A percentile compares a stretch with the other conserved stretches of the same genome.
Evolutionary conservation across 1,139 yeast genomes (phyloP).

Genomic region (Spencermartinsiella ligniputridi): DNA sequence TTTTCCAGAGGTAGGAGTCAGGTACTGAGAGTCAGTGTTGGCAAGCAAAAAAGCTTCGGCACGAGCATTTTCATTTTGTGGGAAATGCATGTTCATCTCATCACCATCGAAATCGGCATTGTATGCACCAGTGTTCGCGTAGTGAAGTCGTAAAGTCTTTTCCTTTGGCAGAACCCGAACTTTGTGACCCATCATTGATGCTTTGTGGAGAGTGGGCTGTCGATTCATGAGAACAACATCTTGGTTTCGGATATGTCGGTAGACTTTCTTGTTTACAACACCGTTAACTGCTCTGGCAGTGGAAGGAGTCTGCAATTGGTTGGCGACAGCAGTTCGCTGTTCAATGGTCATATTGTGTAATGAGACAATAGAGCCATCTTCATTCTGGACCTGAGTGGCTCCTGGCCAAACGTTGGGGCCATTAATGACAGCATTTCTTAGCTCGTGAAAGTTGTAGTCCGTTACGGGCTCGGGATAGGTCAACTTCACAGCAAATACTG

Average conservation of each 20-base stretch:
- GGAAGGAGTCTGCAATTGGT: conserved; percentile 87
- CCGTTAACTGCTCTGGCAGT: conserved; percentile 40
- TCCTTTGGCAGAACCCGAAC: conserved; percentile 97
- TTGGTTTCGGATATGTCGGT: conserved; percentile 87
- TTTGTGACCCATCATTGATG: conserved; percentile 99
- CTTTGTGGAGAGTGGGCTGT: conserved; percentile 98
- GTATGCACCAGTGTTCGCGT: conserved; percentile 98
- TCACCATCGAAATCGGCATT: conserved; percentile 99
- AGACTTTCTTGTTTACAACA: conserved; percentile 85
- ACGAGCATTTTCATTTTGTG: conserved; percentile 95
- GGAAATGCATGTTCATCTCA: conserved; percentile 99
- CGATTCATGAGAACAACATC: conserved; percentile 98
- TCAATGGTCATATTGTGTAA: conserved; percentile 86
- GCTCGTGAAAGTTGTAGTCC: conserved; percentile 81
- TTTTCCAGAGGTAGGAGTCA: conserved; percentile 97
- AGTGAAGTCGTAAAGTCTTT: conserved; percentile 92
- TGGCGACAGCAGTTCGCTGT: conserved; percentile 94
- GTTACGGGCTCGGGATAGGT: conserved; percentile 99
- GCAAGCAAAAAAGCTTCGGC: conserved; percentile 96
- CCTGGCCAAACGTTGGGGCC: conserved; percentile 99
- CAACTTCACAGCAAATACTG: conserved; percentile 90
- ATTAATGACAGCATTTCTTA: conserved; percentile 91
- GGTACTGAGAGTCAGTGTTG: conserved; percentile 92
- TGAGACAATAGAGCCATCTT: conserved; percentile 85
- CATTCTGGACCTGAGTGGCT: conserved; percentile 93